Evolutionary conservation across 306 rosid genomes (phyloP), one percentile per base, ranked within the genome.

Genomic region (Castanea sativa): DNA sequence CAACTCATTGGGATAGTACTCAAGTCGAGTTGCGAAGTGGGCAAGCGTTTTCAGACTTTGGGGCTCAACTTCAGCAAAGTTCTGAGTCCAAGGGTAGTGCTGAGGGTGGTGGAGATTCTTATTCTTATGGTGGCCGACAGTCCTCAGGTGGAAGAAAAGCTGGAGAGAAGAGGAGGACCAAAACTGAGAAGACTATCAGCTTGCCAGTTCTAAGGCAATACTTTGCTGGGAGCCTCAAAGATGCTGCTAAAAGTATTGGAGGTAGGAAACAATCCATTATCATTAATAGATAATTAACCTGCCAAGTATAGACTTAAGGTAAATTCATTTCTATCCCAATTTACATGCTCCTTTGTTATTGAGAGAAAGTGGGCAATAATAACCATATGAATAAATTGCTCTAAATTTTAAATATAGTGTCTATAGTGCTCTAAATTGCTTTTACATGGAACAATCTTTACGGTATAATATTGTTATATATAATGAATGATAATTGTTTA

Each of bases 101-200:
- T 33, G 90, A 87, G 16, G 86, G 82, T 18, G 87, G 83, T 2
- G 92, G 78, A 70, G 88, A 88, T 49, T 85, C 86, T 25, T 79
- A 80, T 15, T 25, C 79, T 16, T 88, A 80, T 16, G 57, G 76
- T 8, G 84, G 83, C 2, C 72, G 75, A 3, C 83, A 83, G 43
- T 78, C 86, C 2, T 84, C 87, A 0, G 87, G 87, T 10, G 90
- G 87, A 2, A 84, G 93, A 85, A 89, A 83, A 75, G 25, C 90
- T 1, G 87, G 90, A 0, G 92, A 85, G 84, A 91, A 85, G 86
- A 85, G 91, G 68, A 73, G 89, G 25, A 86, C 85, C 43, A 89
- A 87, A 83, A 85, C 89, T 0, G 93, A 91, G 87, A 89, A 91
- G 87, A 86, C 89, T 1, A 87, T 91, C 77, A 87, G 89, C 77